Base-by-base conservation (phyloP, 768 basidiomycete species). In the Galerina marginata region DNA sequence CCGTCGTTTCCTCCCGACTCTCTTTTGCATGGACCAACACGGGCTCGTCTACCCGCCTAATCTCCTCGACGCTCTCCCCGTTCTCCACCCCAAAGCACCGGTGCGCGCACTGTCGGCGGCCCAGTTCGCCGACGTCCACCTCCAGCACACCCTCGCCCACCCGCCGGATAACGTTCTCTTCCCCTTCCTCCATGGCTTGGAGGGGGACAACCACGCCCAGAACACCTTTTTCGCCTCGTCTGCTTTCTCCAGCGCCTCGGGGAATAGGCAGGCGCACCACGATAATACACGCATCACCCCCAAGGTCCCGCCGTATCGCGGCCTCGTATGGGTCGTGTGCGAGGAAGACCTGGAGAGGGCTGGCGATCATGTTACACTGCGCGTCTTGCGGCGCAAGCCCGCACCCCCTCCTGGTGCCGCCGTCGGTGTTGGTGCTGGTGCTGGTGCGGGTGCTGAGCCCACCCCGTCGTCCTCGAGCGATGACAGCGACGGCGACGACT, bases 111-210 rank as follows among this genome's bases (percentile, higher is more conserved):
- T 83, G 54, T 63, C 75, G n/a, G 64, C 79, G 1, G 12, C 66
- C 20, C 74, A 84, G 59, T 93, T 92, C 69, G 79, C 86, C 3
- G 70, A 78, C 16, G 74, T 94, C 52, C 88, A 90, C 57, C 80
- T 85, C 66, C 72, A 78, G n/a, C 85, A 92, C 64, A 77, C 86
- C 62, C 79, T 84, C 59, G 75, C 85, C 1, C 91, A 95, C 73
- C 86, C 92, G 1, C 90, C 90, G 0, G 94, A 96, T 76, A 79
- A 82, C 42, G 82, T 89, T 65, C 84, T 95, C 58, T 96, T 96
- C 72, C 94, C 94, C 0, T 96, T 95, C 76, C 77, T 94, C 14
- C 94, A 95, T 67, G 92, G 93, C 45, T 80, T 95, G 61, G 93
- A 95, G 68, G 89, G 92, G 63, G 82, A 88, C 59, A 93, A 93